phyloP scores from a whole-genome alignment of 176 grass and related monocot genomes.

The Puya raimondii region DNA sequence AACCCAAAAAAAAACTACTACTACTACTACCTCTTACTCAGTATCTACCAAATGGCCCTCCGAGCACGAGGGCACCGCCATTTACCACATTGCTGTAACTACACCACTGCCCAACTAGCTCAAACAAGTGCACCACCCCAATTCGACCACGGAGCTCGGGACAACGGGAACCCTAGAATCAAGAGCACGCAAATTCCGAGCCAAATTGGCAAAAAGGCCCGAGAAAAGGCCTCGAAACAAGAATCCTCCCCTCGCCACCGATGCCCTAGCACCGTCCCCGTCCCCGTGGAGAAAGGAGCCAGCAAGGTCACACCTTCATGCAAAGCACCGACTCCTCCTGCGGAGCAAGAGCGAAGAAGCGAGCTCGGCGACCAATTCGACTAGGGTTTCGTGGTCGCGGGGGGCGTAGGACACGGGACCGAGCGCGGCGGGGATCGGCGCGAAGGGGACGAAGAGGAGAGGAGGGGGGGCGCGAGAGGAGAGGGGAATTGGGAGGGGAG shows the following conservation, averaged over 20 bases:
- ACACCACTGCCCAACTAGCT: background rate
- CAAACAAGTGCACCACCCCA: constrained; percentile 1
- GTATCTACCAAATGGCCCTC: background rate
- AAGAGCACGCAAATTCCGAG: background rate
- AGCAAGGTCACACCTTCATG: background rate
- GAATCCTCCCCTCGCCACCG: background rate
- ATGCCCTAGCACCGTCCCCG: constrained; percentile 13
- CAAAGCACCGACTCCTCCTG: background rate
- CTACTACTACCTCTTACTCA: background rate
- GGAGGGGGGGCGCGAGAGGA: background rate
- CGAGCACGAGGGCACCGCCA: background rate
- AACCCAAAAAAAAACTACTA: constrained; percentile 1
- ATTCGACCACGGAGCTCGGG: background rate
- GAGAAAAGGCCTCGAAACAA: background rate
- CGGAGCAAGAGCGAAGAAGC: too few relatives aligned
- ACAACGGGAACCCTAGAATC: background rate
- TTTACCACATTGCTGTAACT: background rate
- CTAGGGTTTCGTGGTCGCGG: background rate
- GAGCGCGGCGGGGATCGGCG: background rate
- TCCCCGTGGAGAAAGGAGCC: background rate
- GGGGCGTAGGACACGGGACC: constrained; percentile 10
- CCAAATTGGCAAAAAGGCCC: background rate
- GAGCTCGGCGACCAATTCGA: background rate
- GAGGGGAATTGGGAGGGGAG: background rate
- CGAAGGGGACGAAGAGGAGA: background rate